These are phyloP conservation scores for Saccharomyces uvarum DNA, from an alignment of 1,139 yeast species.

Conservation along the genomic window DNA sequence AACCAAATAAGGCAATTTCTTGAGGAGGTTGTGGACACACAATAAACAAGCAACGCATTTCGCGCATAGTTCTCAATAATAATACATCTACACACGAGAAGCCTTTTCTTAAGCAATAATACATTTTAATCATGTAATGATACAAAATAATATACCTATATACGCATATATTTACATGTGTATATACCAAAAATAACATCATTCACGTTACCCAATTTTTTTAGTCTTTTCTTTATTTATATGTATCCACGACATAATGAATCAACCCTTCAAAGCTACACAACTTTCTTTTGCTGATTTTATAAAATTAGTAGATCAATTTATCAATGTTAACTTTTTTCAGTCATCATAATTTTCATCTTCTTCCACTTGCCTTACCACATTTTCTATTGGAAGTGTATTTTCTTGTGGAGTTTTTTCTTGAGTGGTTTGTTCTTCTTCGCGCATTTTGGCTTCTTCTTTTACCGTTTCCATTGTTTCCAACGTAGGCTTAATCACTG, in stretches of 20 bases:
- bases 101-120: background rate
- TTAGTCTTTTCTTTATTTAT: background rate
- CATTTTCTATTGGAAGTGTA: slow-evolving; percentile 43
- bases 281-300: background rate
- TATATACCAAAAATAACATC: background rate
- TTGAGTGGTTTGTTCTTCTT: slow-evolving; percentile 28
- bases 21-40: slow-evolving; percentile 38
- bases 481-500: slow-evolving; percentile 38
- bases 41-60: slow-evolving; percentile 8
- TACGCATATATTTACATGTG: background rate
- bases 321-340: slow-evolving; percentile 17
- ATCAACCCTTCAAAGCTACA: background rate
- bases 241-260: background rate
- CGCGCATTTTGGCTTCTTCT: slow-evolving; percentile 38
- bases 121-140: slow-evolving; percentile 1
- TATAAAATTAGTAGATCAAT: slow-evolving; percentile 1
- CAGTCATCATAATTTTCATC: slow-evolving; percentile 81
- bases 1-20: slow-evolving; percentile 54
- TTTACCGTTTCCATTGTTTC: slow-evolving; percentile 36
- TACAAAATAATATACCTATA: slow-evolving; percentile 2
- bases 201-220: background rate
- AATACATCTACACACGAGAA: background rate
- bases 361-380: slow-evolving; percentile 70
- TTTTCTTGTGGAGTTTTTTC: slow-evolving; percentile 10
- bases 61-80: background rate